Evolutionary conservation across 108 stramenopile genomes (phyloP).

Genomic region (Fistulifera pelliculosa): DNA sequence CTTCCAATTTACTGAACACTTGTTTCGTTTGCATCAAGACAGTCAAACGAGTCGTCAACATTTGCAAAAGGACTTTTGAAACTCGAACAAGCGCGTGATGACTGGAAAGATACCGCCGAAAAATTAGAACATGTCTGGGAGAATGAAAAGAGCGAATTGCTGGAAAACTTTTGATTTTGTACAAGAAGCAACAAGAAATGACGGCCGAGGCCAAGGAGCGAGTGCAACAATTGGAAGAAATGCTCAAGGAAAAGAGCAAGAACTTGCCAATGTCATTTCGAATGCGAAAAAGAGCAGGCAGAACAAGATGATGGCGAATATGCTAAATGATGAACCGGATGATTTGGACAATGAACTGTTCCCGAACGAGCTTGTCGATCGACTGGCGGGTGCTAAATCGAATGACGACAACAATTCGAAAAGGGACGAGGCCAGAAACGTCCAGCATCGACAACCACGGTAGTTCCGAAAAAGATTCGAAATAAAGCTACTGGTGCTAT

Average conservation of each 20-base stretch:
- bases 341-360: too few species aligned
- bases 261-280: not conserved
- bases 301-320: not conserved
- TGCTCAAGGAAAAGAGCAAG: constrained; percentile 6
- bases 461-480: not conserved
- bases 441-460: not conserved
- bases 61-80: not conserved
- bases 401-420: too few species aligned
- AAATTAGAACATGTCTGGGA: constrained; percentile 22
- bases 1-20: too few species aligned
- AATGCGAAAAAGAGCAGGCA: constrained; percentile 1
- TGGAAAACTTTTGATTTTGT: constrained; percentile 20
- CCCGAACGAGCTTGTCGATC: too few species aligned
- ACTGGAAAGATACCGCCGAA: constrained; percentile 34
- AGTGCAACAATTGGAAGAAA: constrained; percentile 8
- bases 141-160: constrained; percentile 20
- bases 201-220: constrained; percentile 1
- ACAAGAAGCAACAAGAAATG: constrained; percentile 10
- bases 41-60: too few species aligned
- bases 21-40: too few species aligned
- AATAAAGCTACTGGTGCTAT: constrained; percentile 12
- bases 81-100: constrained; percentile 1
- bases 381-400: too few species aligned
- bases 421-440: not conserved
- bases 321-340: not conserved